phyloP scores from a whole-genome alignment of 331 rosid genomes.

The Cydonia oblonga region DNA sequence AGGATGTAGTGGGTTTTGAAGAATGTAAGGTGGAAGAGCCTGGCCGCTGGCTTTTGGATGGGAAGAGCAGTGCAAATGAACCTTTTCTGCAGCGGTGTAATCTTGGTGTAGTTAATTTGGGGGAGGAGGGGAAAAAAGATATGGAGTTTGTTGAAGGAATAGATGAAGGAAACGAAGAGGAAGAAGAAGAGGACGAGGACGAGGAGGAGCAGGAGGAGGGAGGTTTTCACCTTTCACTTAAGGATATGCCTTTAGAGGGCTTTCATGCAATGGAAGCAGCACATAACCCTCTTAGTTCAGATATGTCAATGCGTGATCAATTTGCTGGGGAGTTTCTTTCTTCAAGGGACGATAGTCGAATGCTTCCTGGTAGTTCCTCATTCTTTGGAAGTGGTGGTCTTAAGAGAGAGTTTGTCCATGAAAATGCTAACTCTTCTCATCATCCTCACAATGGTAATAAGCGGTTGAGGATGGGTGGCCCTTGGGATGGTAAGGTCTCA shows the following conservation, averaged over 20 bases:
- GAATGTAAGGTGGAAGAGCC: conserved; percentile 38
- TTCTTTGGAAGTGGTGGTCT: conserved; percentile 55
- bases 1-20: conserved; percentile 40
- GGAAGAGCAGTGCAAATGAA: conserved; percentile 24
- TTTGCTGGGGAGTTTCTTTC: conserved; percentile 47
- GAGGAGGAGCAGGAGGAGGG: conserved; percentile 25
- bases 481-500: conserved; percentile 41
- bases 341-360: conserved; percentile 51
- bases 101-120: conserved; percentile 18
- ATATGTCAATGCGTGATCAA: conserved; percentile 54
- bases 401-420: conserved; percentile 57
- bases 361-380: conserved; percentile 37
- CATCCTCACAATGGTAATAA: conserved; percentile 48
- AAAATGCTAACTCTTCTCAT: conserved; percentile 39
- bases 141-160: conserved; percentile 2
- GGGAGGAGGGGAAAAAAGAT: conserved; percentile 13
- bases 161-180: conserved; percentile 33
- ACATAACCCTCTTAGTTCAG: conserved; percentile 42
- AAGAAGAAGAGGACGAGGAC: conserved; percentile 21
- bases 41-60: conserved; percentile 44
- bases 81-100: conserved; percentile 43
- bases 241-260: conserved; percentile 44
- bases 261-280: conserved; percentile 46
- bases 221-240: conserved; percentile 46
- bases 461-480: conserved; percentile 53